These are phyloP conservation scores for Tolypocladium ophioglossoides DNA, from an alignment of 2,329 filamentous ascomycete species.

Conservation along the genomic window DNA sequence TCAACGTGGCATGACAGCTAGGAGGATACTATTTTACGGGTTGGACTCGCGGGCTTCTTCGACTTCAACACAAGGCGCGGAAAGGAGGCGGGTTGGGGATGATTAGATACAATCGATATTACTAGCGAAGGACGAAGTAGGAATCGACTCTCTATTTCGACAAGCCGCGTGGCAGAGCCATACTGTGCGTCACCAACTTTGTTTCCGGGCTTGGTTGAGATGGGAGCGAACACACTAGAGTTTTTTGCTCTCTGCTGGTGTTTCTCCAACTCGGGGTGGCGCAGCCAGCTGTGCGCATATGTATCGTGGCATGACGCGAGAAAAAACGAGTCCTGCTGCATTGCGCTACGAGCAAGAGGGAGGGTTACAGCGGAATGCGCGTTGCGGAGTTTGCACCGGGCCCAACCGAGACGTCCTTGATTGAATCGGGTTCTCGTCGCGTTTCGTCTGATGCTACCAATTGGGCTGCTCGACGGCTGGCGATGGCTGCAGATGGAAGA, in stretches of 20 bases:
- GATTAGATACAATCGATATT: background rate
- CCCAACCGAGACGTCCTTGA: background rate
- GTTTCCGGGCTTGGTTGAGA: too few relatives aligned
- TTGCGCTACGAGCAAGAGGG: background rate
- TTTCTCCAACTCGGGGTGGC: too few relatives aligned
- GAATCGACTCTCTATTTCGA: background rate
- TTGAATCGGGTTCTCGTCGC: background rate
- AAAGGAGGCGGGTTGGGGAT: background rate
- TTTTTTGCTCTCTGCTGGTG: background rate
- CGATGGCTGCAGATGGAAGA: background rate
- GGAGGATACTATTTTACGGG: background rate
- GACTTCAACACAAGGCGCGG: constrained; percentile 12
- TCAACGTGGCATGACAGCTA: background rate
- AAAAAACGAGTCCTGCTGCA: too few relatives aligned
- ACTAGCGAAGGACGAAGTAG: background rate
- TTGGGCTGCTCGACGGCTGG: background rate
- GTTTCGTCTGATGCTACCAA: background rate
- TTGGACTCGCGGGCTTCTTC: background rate
- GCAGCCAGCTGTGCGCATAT: too few relatives aligned
- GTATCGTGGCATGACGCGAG: too few relatives aligned
- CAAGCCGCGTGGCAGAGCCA: background rate
- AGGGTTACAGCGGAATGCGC: background rate
- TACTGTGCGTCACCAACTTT: background rate
- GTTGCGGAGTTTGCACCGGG: background rate
- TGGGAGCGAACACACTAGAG: too few relatives aligned